These are phyloP conservation scores for Diaporthe vexans DNA, from an alignment of 2,329 filamentous ascomycete species.

Conservation along the genomic window DNA sequence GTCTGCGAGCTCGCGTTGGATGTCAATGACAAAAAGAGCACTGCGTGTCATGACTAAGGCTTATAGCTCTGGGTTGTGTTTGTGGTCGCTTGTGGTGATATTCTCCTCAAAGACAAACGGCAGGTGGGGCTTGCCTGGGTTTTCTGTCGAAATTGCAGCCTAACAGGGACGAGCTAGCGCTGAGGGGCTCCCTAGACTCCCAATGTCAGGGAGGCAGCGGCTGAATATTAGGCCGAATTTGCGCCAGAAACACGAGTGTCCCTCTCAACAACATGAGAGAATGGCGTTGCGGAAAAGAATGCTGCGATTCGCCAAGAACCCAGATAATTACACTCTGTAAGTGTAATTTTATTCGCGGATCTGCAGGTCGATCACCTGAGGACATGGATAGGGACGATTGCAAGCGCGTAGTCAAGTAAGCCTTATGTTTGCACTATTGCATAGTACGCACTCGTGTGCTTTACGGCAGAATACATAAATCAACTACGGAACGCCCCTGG, in stretches of 20 bases:
- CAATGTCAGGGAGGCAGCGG: neutral
- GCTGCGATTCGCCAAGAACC: neutral
- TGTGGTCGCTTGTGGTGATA: neutral
- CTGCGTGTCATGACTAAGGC: slow-evolving; percentile 38
- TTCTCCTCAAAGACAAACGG: neutral
- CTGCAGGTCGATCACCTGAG: neutral
- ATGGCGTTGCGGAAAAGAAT: neutral
- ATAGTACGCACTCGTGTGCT: neutral
- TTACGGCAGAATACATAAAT: neutral
- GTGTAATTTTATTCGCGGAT: neutral
- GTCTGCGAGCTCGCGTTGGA: slow-evolving; percentile 50
- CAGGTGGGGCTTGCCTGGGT: neutral
- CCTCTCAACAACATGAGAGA: neutral
- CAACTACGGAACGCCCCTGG: neutral
- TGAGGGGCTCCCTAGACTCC: neutral
- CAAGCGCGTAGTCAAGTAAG: neutral
- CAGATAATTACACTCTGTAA: neutral
- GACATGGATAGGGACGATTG: neutral
- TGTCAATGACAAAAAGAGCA: slow-evolving; percentile 53
- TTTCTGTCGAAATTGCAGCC: neutral
- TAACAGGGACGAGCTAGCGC: neutral
- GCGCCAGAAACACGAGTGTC: neutral
- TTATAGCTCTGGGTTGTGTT: neutral
- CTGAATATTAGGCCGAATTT: slow-evolving; percentile 3
- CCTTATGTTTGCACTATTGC: neutral